Evolutionary conservation across 176 grass and related monocot species (phyloP), one percentile per base, ranked within the genome.

Genomic region (Musa beccarii): DNA sequence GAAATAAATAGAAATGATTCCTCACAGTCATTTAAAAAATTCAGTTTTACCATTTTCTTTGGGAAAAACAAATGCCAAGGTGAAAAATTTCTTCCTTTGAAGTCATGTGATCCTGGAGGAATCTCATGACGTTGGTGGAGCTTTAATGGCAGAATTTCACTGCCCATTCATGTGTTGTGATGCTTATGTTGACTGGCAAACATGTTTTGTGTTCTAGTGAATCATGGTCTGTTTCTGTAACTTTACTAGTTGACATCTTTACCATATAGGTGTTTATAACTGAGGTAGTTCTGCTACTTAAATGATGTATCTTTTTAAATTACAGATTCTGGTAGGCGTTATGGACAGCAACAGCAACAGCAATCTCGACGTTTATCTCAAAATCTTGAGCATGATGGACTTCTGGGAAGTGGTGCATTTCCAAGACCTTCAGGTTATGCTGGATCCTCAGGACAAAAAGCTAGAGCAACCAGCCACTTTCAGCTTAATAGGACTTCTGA

Each of bases 401-500:
- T 99, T 55, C 86, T 99, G 63, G 96, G 91, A 81, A 95, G 89
- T 54, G 90, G 87, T 71, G 85, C 82, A 74, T 89, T 93, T 76
- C 82, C 87, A 83, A 83, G 83, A 82, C 91, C 89, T 0, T 79
- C 91, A 75, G 89, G 91, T 76, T 89, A 87, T 81, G 68, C 73
- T 0, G 81, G 88, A 61, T 66, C 85, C 21, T 81, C 81, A 20
- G 53, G 75, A 76, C 49, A 78, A 5, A 93, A 91, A 71, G 87
- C 83, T 83, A 86, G 66, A 76, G 81, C 80, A 34, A 87, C 34
- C 63, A 72, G 50, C 3, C 23, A 81, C 1, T 82, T 83, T 87
- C 86, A 95, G 61, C 67, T 87, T 57, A 99, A 87, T 67, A 95
- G 59, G 83, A 85, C 64, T 76, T 78, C 87, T 71, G 85, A 95